Percentiles rank a stretch among this genome's conserved stretches.
Conservation (phyloP, 2,329 filamentous ascomycete species). For the Calonectria montana region DNA sequence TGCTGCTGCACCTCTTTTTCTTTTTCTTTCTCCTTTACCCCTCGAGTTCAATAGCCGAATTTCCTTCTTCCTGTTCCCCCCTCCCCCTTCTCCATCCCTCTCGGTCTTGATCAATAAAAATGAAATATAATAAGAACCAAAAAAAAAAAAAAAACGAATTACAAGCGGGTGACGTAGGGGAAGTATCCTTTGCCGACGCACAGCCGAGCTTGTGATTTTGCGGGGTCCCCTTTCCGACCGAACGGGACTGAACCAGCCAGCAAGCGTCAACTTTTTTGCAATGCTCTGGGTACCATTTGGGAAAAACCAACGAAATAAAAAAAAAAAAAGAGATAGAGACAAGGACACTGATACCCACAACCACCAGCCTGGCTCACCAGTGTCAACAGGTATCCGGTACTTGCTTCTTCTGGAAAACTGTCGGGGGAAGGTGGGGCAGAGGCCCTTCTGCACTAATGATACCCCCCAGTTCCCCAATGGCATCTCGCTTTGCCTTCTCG, state of each 20-base stretch:
- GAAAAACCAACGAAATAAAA: background rate
- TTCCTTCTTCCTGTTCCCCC: background rate
- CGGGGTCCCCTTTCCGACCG: conserved; percentile 51
- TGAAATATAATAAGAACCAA: background rate
- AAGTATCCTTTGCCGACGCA: conserved; percentile 56
- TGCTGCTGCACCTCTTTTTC: too few species aligned
- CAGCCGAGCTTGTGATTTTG: conserved; percentile 70
- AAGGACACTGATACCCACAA: background rate
- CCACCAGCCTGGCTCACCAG: background rate
- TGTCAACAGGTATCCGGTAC: background rate
- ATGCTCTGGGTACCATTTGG: background rate
- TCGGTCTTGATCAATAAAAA: background rate
- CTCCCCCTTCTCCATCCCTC: background rate
- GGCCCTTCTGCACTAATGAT: background rate
- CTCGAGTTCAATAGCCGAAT: background rate
- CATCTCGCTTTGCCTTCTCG: background rate
- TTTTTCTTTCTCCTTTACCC: too few species aligned
- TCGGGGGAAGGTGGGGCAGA: conserved; percentile 17
- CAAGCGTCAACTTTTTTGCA: conserved; percentile 23
- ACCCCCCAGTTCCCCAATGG: background rate
- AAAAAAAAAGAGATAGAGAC: background rate
- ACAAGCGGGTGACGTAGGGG: conserved; percentile 38
- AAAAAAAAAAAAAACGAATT: background rate
- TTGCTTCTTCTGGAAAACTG: background rate
- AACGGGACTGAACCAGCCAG: conserved; percentile 5